Evolutionary conservation across 148 eudicot genomes (phyloP), one percentile per base, ranked within the genome.

Genomic region (Chenopodium quinoa): DNA sequence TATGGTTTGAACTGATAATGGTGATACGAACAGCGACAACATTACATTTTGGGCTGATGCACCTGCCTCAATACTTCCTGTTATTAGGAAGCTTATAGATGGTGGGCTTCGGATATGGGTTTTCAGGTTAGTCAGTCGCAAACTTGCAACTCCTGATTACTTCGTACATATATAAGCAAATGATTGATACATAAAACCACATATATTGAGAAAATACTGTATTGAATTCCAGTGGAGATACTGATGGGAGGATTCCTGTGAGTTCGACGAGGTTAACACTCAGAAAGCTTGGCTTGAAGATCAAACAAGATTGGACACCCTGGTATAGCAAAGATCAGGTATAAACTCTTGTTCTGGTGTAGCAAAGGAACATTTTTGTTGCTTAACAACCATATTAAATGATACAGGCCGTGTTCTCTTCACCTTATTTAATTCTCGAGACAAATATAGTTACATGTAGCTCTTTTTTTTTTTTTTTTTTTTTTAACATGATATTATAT

Each of bases 221-320:
- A 13, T 56, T 27, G 37, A 29, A 66, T 63, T 74, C 54, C 79
- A 85, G 87, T 75, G 87, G 87, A n/a, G 87, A 85, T 70, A 85
- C 87, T n/a, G 87, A 85, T 70, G 87, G 87, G 64, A 85, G 87
- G 75, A 82, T 85, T 64, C 87, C 87, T 13, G 87, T 85, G 34
- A 85, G 84, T 40, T 78, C 87, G 52, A 85, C 87, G 23, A 82
- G 87, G 46, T 64, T 78, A 47, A 78, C 84, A 2, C 82, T 85
- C 7, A 82, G 63, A 34, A 85, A 85, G 76, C 84, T 85, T 12
- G 87, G 87, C 23, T 58, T 85, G 60, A 85, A 82, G 80, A 78
- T 68, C 1, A 23, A 60, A 56, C 82, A 85, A 79, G 82, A 79
- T 68, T 85, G 87, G 87, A 82, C 82, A 46, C 84, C 87, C 19